Percentiles rank a stretch among this genome's conserved stretches.
These are phyloP conservation scores for Stentor roeselii DNA, from an alignment of 73 alveolate species.

Conservation along the genomic window DNA sequence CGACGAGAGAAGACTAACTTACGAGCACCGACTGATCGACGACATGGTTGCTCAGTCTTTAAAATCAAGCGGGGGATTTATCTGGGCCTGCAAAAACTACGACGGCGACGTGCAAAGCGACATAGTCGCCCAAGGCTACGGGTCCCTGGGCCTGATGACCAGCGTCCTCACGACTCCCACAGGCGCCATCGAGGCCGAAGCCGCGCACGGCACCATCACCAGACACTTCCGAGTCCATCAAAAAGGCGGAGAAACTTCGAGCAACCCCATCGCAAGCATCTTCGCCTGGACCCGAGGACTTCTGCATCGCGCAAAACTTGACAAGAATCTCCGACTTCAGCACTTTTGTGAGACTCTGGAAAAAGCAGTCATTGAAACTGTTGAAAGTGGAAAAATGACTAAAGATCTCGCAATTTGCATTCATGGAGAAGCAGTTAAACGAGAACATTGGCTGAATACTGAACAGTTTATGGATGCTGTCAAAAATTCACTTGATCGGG, in stretches of 20 bases:
- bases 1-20: slow-evolving; percentile 41
- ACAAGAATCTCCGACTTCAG: slow-evolving; percentile 44
- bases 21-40: slow-evolving; percentile 64
- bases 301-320: slow-evolving; percentile 72
- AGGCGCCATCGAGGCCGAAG: slow-evolving; percentile 76
- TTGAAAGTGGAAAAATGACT: slow-evolving; percentile 79
- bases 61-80: slow-evolving; percentile 75
- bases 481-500: no score
- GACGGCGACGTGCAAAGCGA: slow-evolving; percentile 88
- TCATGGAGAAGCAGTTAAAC: slow-evolving; percentile 45
- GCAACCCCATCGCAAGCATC: slow-evolving; percentile 79
- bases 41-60: slow-evolving; percentile 68
- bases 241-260: slow-evolving; percentile 76
- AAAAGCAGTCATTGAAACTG: slow-evolving; percentile 53
- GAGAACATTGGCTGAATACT: slow-evolving; percentile 47
- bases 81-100: slow-evolving; percentile 88
- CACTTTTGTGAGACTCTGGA: slow-evolving; percentile 54
- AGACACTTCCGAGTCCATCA: slow-evolving; percentile 78
- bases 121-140: slow-evolving; percentile 84
- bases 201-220: slow-evolving; percentile 90
- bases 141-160: slow-evolving; percentile 85
- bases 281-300: slow-evolving; percentile 89
- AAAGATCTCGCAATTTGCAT: slow-evolving; percentile 78
- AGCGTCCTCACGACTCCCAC: slow-evolving; percentile 69
- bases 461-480: slow-evolving; percentile 47